Evolutionary conservation across 1,284 basidiomycete genomes (phyloP).

Genomic region (Erythrobasidium hasegawianum): DNA sequence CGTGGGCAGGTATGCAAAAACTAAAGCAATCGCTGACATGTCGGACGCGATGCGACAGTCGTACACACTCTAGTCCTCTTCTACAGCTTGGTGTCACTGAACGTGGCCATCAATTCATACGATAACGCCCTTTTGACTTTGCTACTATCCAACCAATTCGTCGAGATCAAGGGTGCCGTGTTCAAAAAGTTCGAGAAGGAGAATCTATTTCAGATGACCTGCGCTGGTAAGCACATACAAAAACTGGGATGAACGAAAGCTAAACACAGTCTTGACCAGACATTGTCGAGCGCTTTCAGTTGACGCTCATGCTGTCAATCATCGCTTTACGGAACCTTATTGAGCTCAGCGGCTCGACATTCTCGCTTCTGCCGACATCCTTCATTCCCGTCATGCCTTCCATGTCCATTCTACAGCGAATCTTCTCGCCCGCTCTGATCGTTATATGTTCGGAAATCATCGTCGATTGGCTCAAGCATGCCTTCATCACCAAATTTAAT

Average conservation of each 20-base stretch:
- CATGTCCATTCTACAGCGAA: constrained; percentile 65
- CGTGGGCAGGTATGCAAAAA: constrained; percentile 48
- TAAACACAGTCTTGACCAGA: no score
- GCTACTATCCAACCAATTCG: constrained; percentile 95
- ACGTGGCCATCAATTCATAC: constrained; percentile 98
- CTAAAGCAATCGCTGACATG: constrained; percentile 1
- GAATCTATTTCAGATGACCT: constrained; percentile 98
- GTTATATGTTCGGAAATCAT: constrained; percentile 88
- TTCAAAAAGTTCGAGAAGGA: constrained; percentile 99
- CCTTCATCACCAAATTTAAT: constrained; percentile 96
- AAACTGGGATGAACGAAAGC: no score
- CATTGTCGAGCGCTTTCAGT: constrained; percentile 95
- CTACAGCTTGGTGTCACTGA: constrained; percentile 91
- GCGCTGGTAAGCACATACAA: constrained; percentile 64
- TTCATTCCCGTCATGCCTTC: constrained; percentile 49
- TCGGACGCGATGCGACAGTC: constrained; percentile 54
- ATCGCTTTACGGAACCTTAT: constrained; percentile 94
- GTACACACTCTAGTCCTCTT: constrained; percentile 91
- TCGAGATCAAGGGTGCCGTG: constrained; percentile 97
- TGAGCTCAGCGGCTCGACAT: constrained; percentile 84
- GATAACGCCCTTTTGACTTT: constrained; percentile 93
- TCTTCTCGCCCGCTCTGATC: constrained; percentile 85
- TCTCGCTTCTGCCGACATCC: constrained; percentile 59
- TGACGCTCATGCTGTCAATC: constrained; percentile 82
- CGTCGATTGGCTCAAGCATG: constrained; percentile 99